These are phyloP conservation scores for Brettanomyces sp. DNA, from an alignment of 805 yeast genomes.

Conservation along the genomic window DNA sequence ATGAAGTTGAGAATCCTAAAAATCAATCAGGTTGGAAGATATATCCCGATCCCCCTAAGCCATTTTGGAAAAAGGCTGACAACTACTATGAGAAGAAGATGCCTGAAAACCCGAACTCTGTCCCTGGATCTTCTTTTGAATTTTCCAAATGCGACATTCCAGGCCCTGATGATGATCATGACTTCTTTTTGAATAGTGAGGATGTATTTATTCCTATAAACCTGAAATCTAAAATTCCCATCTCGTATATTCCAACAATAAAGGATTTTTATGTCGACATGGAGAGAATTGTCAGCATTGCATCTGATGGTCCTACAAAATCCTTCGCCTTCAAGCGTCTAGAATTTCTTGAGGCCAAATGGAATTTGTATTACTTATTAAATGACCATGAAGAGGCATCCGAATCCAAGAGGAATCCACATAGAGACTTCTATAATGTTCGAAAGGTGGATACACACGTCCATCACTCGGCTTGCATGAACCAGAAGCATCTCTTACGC, in stretches of 20 bases:
- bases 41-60: conserved; percentile 91
- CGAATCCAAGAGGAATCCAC: conserved; percentile 87
- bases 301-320: conserved; percentile 94
- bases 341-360: conserved; percentile 90
- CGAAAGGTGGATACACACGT: conserved; percentile 98
- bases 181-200: conserved; percentile 42
- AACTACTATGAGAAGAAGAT: conserved; percentile 9
- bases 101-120: not conserved
- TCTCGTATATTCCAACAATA: conserved; percentile 68
- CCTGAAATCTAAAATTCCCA: conserved; percentile 19
- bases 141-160: conserved; percentile 51
- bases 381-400: conserved; percentile 91
- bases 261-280: conserved; percentile 80
- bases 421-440: conserved; percentile 93
- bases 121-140: conserved; percentile 35
- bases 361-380: conserved; percentile 82
- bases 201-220: conserved; percentile 53
- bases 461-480: conserved; percentile 99
- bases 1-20: conserved; percentile 75
- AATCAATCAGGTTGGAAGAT: conserved; percentile 65
- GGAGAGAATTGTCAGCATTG: conserved; percentile 59
- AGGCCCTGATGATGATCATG: conserved; percentile 25
- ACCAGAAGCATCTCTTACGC: conserved; percentile 90
- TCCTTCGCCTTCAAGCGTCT: conserved; percentile 91
- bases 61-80: conserved; percentile 58